Conservation (phyloP, 345 rosid species). For the Syzygium aromaticum region DNA sequence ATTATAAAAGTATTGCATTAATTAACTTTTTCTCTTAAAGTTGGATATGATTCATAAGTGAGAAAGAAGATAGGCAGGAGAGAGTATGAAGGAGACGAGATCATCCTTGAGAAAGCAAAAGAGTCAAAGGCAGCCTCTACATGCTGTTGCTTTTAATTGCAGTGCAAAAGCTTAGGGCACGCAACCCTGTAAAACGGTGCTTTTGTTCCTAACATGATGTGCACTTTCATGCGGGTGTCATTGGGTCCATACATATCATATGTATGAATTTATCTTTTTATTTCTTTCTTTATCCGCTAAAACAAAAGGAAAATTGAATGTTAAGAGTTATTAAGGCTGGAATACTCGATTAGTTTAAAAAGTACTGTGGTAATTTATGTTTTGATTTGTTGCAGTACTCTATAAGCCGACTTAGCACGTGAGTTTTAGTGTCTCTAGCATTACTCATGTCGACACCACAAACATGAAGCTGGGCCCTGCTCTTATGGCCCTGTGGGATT, state of each 20-base stretch:
- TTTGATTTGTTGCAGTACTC: not conserved
- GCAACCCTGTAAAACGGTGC: not conserved
- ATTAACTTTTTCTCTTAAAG: not conserved
- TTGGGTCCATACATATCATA: not conserved
- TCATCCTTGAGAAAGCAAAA: not conserved
- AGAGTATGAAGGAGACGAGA: not conserved
- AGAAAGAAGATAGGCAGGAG: not conserved
- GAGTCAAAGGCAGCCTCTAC: not conserved
- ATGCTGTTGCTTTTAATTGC: not conserved
- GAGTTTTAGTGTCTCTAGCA: not conserved
- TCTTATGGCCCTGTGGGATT: not conserved
- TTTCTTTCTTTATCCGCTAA: too few relatives aligned
- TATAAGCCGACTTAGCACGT: not conserved
- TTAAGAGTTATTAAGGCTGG: not conserved
- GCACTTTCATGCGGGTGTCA: not conserved
- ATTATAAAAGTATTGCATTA: not conserved
- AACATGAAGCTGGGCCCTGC: not conserved
- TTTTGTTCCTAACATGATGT: not conserved
- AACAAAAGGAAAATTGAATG: not conserved
- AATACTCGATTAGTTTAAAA: fast-evolving
- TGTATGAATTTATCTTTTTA: not conserved
- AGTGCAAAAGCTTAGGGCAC: not conserved
- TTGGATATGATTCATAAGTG: not conserved
- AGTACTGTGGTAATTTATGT: not conserved
- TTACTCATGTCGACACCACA: not conserved